Evolutionary conservation across 306 rosid genomes (phyloP).

Genomic region (Ormosia emarginata): DNA sequence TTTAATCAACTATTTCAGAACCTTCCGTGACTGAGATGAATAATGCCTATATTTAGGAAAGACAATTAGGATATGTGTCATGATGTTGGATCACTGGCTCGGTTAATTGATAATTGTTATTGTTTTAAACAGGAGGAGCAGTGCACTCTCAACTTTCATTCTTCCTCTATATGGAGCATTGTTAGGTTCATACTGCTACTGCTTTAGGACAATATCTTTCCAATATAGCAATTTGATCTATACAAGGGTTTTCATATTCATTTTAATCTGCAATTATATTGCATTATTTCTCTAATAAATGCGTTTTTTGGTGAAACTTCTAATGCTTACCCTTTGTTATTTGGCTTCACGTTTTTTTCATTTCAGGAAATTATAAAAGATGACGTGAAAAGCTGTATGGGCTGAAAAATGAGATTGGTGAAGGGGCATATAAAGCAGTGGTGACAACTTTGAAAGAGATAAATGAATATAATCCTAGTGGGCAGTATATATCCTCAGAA

Average conservation of each 20-base stretch:
- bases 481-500: conserved; percentile 45
- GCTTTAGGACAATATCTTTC: not conserved
- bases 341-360: conserved; percentile 11
- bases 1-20: not conserved
- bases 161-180: not conserved
- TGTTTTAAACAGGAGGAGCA: conserved; percentile 1
- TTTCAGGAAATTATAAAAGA: conserved; percentile 55
- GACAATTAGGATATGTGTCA: not conserved
- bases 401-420: conserved; percentile 45
- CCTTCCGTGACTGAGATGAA: not conserved
- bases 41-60: not conserved
- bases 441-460: conserved; percentile 44
- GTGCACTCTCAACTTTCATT: not conserved
- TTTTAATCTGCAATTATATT: not conserved
- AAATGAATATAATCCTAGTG: conserved; percentile 59
- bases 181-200: not conserved
- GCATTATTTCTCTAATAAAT: not conserved
- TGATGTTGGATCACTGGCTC: not conserved
- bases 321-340: not conserved
- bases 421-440: conserved; percentile 42
- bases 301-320: not conserved
- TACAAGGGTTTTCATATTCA: not conserved
- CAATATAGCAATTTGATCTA: not conserved
- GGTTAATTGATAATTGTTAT: not conserved
- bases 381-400: conserved; percentile 47